phyloP scores from a whole-genome alignment of 2,329 filamentous ascomycete genomes.

The Arachnomyces sp. region DNA sequence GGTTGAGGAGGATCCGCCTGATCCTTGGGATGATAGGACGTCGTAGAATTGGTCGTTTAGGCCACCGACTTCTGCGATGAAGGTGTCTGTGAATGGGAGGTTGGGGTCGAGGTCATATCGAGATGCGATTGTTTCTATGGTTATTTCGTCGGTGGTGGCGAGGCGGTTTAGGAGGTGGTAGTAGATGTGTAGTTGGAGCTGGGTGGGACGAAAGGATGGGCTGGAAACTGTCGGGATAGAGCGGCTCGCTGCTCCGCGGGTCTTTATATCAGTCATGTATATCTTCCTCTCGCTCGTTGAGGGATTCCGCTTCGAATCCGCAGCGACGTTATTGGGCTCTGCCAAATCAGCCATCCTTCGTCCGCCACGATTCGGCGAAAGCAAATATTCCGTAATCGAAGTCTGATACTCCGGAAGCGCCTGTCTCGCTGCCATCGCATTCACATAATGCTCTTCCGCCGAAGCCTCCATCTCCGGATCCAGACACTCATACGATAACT shows the following conservation, averaged over 20 bases:
- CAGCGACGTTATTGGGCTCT: conserved; percentile 11
- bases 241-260: conserved; percentile 50
- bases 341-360: conserved; percentile 27
- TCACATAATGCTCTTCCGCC: conserved; percentile 37
- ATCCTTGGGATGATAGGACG: conserved; percentile 24
- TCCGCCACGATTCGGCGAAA: conserved; percentile 30
- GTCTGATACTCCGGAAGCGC: conserved; percentile 38
- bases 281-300: conserved; percentile 26
- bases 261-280: conserved; percentile 90
- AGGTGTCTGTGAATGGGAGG: conserved; percentile 65
- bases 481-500: conserved; percentile 69
- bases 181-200: conserved; percentile 85
- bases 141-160: conserved; percentile 57
- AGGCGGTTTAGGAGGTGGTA: conserved; percentile 75
- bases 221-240: conserved; percentile 54
- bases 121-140: conserved; percentile 60
- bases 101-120: conserved; percentile 64
- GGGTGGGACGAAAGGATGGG: conserved; percentile 62
- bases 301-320: conserved; percentile 9
- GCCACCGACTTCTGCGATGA: conserved; percentile 65
- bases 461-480: conserved; percentile 62
- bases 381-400: conserved; percentile 39
- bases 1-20: conserved; percentile 15
- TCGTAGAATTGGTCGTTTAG: conserved; percentile 62
- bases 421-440: conserved; percentile 27